Conservation (phyloP, 2,329 filamentous ascomycete species). For the Sclerotinia subarctica region DNA sequence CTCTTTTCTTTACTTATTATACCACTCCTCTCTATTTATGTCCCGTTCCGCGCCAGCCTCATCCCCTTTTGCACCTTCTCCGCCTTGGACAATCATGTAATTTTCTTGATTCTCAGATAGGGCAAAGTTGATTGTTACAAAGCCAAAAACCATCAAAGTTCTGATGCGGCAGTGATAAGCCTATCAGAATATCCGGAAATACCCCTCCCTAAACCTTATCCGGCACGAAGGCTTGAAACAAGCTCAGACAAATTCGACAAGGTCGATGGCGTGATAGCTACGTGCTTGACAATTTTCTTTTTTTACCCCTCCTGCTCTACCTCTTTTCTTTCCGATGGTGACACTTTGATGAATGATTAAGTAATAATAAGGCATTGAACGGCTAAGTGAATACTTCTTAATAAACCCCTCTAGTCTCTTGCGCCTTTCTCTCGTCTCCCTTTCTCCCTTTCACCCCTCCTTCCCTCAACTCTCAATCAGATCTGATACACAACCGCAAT, state of each 20-base stretch:
- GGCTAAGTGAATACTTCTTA: not conserved
- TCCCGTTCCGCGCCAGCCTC: not conserved
- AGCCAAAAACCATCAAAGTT: not conserved
- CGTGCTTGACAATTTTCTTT: conserved; percentile 13
- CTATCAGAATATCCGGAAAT: conserved; percentile 4
- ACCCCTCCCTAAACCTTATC: conserved; percentile 20
- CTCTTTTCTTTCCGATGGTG: conserved; percentile 1
- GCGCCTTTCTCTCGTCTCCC: not conserved
- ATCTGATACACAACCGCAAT: not conserved
- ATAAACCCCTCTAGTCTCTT: not conserved
- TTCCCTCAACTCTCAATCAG: not conserved
- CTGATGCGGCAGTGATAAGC: not conserved
- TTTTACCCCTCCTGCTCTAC: not conserved
- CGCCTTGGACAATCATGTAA: not conserved
- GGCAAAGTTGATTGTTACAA: conserved; percentile 7
- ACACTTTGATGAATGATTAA: conserved; percentile 14
- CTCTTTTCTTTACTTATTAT: not conserved
- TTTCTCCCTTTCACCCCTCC: not conserved
- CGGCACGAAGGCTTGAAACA: not conserved
- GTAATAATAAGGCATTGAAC: conserved; percentile 11
- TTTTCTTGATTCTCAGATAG: not conserved
- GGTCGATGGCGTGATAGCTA: conserved; percentile 19
- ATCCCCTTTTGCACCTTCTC: not conserved
- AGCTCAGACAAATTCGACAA: not conserved
- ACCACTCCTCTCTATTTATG: not conserved